Conservation (phyloP, 257 asterid species). For the Coffea canephora region DNA sequence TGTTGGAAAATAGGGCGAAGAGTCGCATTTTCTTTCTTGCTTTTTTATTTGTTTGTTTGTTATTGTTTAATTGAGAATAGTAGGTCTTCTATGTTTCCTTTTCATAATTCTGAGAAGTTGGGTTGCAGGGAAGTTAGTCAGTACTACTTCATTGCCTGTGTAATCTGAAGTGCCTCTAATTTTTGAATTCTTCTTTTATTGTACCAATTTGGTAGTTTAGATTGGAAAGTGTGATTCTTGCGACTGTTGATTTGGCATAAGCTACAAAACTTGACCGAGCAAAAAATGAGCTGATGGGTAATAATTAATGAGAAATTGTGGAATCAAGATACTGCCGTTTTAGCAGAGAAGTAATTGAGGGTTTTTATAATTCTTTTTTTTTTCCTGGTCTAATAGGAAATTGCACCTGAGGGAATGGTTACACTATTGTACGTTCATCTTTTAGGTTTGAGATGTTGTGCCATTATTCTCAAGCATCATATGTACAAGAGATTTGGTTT, state of each 20-base stretch:
- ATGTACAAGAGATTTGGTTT: not conserved
- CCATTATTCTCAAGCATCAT: not conserved
- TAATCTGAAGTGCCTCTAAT: not conserved
- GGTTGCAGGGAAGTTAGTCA: too few relatives aligned
- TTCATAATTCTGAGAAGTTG: not conserved
- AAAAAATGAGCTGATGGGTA: not conserved
- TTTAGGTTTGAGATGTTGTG: not conserved
- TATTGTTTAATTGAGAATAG: not conserved
- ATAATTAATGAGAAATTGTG: too few relatives aligned
- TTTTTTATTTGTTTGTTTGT: too few relatives aligned
- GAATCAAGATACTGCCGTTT: too few relatives aligned
- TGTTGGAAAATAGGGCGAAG: not conserved
- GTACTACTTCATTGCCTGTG: too few relatives aligned
- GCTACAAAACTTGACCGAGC: not conserved
- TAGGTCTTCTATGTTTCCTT: not conserved
- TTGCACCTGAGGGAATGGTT: too few relatives aligned
- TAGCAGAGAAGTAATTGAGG: too few relatives aligned
- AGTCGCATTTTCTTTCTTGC: too few relatives aligned
- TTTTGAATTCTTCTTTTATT: not conserved
- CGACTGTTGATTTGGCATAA: not conserved
- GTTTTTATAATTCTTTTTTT: too few relatives aligned
- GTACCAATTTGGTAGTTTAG: not conserved
- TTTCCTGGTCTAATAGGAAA: too few relatives aligned
- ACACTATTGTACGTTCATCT: not conserved
- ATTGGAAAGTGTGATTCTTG: not conserved